These are phyloP conservation scores for Paxillus rubicundulus DNA, from an alignment of 768 basidiomycete species.

Conservation along the genomic window DNA sequence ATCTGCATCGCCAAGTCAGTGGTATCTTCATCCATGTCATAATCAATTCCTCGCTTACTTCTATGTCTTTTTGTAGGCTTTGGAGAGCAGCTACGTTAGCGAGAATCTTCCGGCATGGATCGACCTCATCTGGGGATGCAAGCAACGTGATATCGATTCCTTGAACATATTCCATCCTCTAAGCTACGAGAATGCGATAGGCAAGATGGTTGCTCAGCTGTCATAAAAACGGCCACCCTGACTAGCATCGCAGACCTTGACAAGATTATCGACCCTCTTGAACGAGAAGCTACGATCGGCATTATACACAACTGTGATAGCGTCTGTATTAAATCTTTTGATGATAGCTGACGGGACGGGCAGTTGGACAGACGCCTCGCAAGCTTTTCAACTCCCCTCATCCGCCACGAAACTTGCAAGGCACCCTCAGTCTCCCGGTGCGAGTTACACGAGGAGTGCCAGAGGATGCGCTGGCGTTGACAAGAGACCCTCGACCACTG, in stretches of 20 bases:
- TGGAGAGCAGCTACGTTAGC: slow-evolving; percentile 87
- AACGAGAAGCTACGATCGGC: slow-evolving; percentile 89
- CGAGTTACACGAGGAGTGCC: slow-evolving; percentile 74
- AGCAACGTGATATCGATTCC: slow-evolving; percentile 74
- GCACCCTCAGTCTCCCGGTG: slow-evolving; percentile 68
- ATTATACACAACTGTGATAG: slow-evolving; percentile 90
- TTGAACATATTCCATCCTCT: slow-evolving; percentile 90
- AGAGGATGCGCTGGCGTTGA: slow-evolving; percentile 74
- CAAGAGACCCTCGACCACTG: slow-evolving; percentile 53
- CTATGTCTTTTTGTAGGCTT: slow-evolving; percentile 47
- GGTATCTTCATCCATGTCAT: not conserved
- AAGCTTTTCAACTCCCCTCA: slow-evolving; percentile 80
- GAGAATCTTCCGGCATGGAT: slow-evolving; percentile 86
- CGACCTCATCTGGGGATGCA: slow-evolving; percentile 89
- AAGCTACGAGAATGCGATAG: slow-evolving; percentile 89
- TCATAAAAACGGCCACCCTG: not conserved
- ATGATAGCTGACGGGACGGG: not conserved
- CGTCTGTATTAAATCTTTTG: not conserved
- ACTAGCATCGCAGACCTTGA: slow-evolving; percentile 62
- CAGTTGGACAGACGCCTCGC: slow-evolving; percentile 89
- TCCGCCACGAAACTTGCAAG: slow-evolving; percentile 70
- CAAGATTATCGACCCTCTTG: slow-evolving; percentile 77
- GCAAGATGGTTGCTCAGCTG: slow-evolving; percentile 32
- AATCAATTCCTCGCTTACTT: not conserved
- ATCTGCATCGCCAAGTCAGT: slow-evolving; percentile 69